phyloP scores from a whole-genome alignment of 1,284 basidiomycete genomes.

The Vanrija sp. region DNA sequence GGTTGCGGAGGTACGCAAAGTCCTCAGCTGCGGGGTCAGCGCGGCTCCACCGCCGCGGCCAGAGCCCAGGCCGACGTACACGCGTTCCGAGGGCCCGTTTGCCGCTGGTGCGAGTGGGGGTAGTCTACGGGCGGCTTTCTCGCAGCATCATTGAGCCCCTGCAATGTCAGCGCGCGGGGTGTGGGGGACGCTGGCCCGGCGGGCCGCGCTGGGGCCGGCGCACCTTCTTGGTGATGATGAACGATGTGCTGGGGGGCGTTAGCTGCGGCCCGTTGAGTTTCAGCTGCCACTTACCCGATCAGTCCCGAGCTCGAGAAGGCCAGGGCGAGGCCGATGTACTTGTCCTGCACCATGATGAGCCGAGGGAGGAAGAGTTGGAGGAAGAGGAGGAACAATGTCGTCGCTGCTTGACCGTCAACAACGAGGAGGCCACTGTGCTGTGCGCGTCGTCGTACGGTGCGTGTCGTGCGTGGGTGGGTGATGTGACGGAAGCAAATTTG shows the following conservation, averaged over 20 bases:
- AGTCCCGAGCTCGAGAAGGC: constrained; percentile 58
- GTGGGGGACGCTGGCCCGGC: neutral
- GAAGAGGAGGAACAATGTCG: neutral
- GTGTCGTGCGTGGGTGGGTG: too few relatives aligned
- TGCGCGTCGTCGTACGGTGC: too few relatives aligned
- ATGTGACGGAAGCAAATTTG: too few relatives aligned
- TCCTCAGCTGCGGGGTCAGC: constrained; percentile 61
- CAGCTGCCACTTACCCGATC: constrained; percentile 9
- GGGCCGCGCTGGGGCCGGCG: constrained; percentile 10
- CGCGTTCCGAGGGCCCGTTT: constrained; percentile 56
- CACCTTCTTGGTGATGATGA: constrained; percentile 96
- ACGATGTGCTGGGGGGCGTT: constrained; percentile 58
- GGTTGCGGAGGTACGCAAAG: constrained; percentile 81
- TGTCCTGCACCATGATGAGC: constrained; percentile 58
- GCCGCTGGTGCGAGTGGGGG: constrained; percentile 60
- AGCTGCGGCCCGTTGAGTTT: neutral
- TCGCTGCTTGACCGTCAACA: too few relatives aligned
- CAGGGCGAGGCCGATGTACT: constrained; percentile 82
- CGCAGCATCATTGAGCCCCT: constrained; percentile 80
- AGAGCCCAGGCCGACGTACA: constrained; percentile 67
- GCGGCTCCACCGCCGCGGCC: neutral
- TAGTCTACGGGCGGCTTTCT: constrained; percentile 57
- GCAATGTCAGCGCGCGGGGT: constrained; percentile 4
- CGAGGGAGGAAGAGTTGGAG: neutral
- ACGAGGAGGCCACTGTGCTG: too few relatives aligned